phyloP scores from a whole-genome alignment of 2,329 filamentous ascomycete species.

The Trichoderma atrobrunneum region DNA sequence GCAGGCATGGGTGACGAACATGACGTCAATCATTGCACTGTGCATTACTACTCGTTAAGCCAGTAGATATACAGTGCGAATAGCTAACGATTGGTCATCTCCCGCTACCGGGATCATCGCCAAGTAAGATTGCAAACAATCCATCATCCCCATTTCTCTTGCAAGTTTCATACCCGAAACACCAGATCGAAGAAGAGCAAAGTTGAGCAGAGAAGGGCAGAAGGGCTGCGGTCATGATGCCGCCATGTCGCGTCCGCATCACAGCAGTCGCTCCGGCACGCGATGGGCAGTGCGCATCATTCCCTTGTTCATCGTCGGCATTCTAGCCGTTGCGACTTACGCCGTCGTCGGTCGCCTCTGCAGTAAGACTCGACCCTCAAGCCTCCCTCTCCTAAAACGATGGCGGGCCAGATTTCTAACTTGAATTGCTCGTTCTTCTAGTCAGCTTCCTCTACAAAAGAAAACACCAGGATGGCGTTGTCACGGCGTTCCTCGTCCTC shows the following conservation, averaged over 20 bases:
- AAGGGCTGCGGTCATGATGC: conserved; percentile 27
- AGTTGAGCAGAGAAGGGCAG: neutral
- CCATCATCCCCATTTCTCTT: neutral
- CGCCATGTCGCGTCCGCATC: conserved; percentile 32
- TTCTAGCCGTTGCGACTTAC: conserved; percentile 69
- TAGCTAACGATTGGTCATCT: neutral
- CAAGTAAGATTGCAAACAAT: neutral
- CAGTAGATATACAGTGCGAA: neutral
- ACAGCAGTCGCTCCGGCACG: conserved; percentile 30
- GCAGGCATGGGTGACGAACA: neutral
- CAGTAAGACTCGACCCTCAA: conserved; percentile 47
- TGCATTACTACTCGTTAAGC: accelerated
- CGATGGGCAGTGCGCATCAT: conserved; percentile 54
- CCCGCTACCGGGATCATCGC: neutral
- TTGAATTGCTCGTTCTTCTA: conserved; percentile 3
- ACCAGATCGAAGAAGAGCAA: neutral
- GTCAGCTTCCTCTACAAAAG: conserved; percentile 67
- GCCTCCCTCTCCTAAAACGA: neutral
- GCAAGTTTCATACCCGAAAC: neutral
- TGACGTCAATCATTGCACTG: neutral
- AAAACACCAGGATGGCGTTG: conserved; percentile 51
- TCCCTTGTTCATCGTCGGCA: conserved; percentile 64
- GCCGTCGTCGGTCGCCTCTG: conserved; percentile 65
- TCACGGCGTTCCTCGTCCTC: conserved; percentile 66
- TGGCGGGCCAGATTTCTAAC: neutral